Base-by-base conservation (phyloP, 176 grass and related monocot species). In the Oryza officinalis region DNA sequence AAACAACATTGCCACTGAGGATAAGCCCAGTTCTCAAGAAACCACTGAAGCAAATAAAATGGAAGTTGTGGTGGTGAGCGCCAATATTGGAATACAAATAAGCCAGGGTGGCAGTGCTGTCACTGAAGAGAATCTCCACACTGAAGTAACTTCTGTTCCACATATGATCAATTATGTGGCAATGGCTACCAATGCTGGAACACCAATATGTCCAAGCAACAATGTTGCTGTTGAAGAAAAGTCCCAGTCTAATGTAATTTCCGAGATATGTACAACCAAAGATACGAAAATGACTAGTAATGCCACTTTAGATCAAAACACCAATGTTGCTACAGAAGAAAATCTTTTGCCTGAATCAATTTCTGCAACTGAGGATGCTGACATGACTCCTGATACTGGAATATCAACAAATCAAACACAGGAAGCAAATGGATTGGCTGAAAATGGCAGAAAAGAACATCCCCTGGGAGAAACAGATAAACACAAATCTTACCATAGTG, bases 391-490 rank as follows among this genome's bases (percentile, higher is more conserved):
- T 31, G 13, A 71, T 11, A 13, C 38, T 78, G 77, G 60, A 77
- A 79, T 73, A 80, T 26, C 80, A 40, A 75, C 80, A 80, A 68
- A 83, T 89, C 71, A 81, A 80, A 86, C 10, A 6, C 70, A 72
- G 2, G 22, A 74, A 35, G 27, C 77, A 54, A 69, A 84, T 63
- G 81, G 63, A 22, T 64, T 61, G 18, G 61, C 38, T 69, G 68
- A 59, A 64, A 63, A 85, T 78, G 66, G 43, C 50, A 30, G 73
- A 72, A 81, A 27, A 35, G 40, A 35, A 52, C 26, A 72, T 73
- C 65, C 38, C 10, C 63, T 35, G 63, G 33, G 13, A 74, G 91
- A 79, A 72, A 63, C 67, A 41, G 63, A 35, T 72, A 30, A 78
- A 78, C 25, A 52, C 17, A 85, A 74, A 68, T 38, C 84, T 69